Conservation (phyloP, 805 yeast species). For the Priceomyces carsonii region DNA sequence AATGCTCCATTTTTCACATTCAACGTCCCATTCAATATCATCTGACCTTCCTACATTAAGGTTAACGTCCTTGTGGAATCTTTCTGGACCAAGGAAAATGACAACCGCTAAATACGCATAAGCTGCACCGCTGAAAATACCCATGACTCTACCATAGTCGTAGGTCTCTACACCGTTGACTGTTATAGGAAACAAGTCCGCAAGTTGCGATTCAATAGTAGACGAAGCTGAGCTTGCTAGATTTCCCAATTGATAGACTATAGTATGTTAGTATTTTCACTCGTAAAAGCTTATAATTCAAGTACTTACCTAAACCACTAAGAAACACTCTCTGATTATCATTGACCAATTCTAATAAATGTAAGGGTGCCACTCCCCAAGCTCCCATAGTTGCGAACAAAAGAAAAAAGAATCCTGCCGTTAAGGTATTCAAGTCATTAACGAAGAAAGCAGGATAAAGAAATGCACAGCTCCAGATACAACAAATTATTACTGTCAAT, state of each 20-base stretch:
- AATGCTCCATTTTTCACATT: no score
- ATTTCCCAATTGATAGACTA: slow-evolving; percentile 68
- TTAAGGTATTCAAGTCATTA: slow-evolving; percentile 41
- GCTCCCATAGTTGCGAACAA: slow-evolving; percentile 68
- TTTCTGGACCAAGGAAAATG: slow-evolving; percentile 61
- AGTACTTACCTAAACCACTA: no score
- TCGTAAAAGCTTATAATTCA: no score
- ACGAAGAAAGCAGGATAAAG: slow-evolving; percentile 39
- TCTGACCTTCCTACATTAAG: not conserved
- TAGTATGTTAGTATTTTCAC: no score
- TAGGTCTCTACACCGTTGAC: slow-evolving; percentile 25
- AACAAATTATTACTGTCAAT: slow-evolving; percentile 30
- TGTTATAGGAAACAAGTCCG: slow-evolving; percentile 47
- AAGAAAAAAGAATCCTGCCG: slow-evolving; percentile 60
- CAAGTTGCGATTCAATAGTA: slow-evolving; percentile 65
- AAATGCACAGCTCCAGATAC: slow-evolving; percentile 37
- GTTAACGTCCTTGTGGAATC: slow-evolving; percentile 15
- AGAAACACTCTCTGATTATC: slow-evolving; percentile 65
- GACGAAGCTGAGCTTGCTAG: slow-evolving; percentile 66
- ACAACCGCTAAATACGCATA: slow-evolving; percentile 51
- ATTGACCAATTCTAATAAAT: slow-evolving; percentile 60
- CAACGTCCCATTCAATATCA: no score
- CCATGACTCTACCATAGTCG: slow-evolving; percentile 62
- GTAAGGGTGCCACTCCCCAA: slow-evolving; percentile 68
- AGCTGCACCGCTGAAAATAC: slow-evolving; percentile 65